phyloP scores from a whole-genome alignment of 768 basidiomycete genomes.

The Tulasnella calospora region DNA sequence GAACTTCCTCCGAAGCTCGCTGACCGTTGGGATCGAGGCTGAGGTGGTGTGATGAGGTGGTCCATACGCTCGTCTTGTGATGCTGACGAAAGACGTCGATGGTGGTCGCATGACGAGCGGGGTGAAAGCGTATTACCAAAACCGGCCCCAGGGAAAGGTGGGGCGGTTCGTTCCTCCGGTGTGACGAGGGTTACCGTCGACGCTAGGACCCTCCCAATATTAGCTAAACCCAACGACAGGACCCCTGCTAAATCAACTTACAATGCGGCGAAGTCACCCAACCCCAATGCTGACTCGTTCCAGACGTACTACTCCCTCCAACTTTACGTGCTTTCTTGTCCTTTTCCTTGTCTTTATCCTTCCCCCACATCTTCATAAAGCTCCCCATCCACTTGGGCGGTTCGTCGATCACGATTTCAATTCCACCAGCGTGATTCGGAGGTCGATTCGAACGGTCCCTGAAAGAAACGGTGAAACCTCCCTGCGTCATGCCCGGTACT shows the following conservation, averaged over 20 bases:
- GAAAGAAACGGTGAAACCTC: background rate
- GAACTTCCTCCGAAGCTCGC: background rate
- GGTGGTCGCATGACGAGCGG: background rate
- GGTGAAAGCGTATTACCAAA: background rate
- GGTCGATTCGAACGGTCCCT: background rate
- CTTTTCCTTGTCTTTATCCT: background rate
- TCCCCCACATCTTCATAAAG: constrained; percentile 15
- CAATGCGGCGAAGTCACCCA: background rate
- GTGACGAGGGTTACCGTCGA: background rate
- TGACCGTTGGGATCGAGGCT: background rate
- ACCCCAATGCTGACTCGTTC: background rate
- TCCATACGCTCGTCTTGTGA: background rate
- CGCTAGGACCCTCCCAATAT: background rate
- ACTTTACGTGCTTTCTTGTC: background rate
- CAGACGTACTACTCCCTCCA: background rate
- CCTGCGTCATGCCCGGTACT: background rate
- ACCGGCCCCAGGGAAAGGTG: background rate
- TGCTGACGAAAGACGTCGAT: background rate
- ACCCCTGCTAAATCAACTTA: background rate
- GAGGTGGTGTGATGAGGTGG: background rate
- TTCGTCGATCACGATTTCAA: constrained; percentile 16
- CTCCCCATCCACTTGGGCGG: constrained; percentile 19
- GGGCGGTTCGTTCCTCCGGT: background rate
- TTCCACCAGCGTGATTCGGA: background rate
- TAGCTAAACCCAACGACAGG: background rate